A percentile compares a stretch with the other conserved stretches of the same genome.
These are phyloP conservation scores for Microdochium nivale DNA, from an alignment of 2,329 filamentous ascomycete species.

Conservation along the genomic window DNA sequence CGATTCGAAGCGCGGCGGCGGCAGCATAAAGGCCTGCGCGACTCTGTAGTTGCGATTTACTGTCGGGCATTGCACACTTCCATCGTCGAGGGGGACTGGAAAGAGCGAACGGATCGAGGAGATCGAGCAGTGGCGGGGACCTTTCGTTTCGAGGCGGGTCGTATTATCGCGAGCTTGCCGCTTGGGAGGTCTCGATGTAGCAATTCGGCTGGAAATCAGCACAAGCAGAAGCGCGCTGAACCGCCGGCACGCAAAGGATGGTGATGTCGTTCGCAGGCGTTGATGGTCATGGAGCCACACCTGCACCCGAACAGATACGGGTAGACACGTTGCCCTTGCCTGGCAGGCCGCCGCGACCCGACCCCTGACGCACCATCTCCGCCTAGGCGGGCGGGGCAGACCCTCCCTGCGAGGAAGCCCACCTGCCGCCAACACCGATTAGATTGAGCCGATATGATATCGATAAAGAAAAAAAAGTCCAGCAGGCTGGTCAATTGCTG, in stretches of 20 bases:
- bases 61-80: constrained; percentile 17
- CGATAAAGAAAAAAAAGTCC: constrained; percentile 17
- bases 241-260: too few species aligned
- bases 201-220: too few species aligned
- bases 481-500: not conserved
- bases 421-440: not conserved
- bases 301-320: too few species aligned
- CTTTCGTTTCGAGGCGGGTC: too few species aligned
- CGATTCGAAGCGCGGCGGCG: constrained; percentile 69
- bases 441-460: not conserved
- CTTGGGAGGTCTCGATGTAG: too few species aligned
- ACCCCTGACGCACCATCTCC: not conserved
- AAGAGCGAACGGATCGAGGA: constrained; percentile 2
- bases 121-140: not conserved
- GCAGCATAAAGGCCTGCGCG: constrained; percentile 60
- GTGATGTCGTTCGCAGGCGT: too few species aligned
- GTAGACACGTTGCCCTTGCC: not conserved
- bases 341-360: not conserved
- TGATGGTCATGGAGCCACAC: not conserved
- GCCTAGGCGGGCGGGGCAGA: not conserved
- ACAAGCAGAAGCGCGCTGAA: too few species aligned
- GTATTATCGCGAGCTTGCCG: too few species aligned
- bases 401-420: not conserved
- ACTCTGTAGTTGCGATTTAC: constrained; percentile 1
- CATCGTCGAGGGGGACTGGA: constrained; percentile 14